Conservation (phyloP, 805 yeast genomes). For the Ogataea nakhonphanomensis region DNA sequence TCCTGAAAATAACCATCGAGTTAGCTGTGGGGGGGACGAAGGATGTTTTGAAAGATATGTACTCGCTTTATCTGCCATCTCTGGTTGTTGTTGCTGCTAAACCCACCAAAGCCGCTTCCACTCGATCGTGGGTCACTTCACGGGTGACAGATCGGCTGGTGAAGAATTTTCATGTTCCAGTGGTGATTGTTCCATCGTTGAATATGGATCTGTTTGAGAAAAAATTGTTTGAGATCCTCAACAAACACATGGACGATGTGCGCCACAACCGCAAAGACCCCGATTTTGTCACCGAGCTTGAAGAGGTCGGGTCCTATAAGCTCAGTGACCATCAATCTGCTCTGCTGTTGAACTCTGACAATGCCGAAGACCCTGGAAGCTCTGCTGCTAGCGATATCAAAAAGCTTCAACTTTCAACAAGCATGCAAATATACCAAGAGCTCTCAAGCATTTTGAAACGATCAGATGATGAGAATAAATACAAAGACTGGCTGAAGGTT, state of each 20-base stretch:
- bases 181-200: constrained; percentile 61
- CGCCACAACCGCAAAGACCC: constrained; percentile 16
- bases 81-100: constrained; percentile 55
- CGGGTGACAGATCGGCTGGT: constrained; percentile 64
- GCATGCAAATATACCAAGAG: constrained; percentile 26
- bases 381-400: constrained; percentile 26
- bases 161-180: constrained; percentile 61
- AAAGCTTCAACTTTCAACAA: constrained; percentile 24
- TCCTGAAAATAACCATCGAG: constrained; percentile 56
- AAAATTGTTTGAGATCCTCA: constrained; percentile 36
- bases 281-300: constrained; percentile 19
- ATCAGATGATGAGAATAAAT: constrained; percentile 27
- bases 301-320: constrained; percentile 26
- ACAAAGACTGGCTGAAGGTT: constrained; percentile 28
- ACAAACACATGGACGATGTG: constrained; percentile 20
- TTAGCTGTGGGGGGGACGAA: constrained; percentile 57
- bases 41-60: constrained; percentile 55
- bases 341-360: constrained; percentile 4
- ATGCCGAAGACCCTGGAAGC: constrained; percentile 3
- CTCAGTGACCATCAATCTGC: constrained; percentile 24
- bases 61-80: constrained; percentile 58
- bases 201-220: constrained; percentile 54
- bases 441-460: constrained; percentile 20
- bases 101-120: constrained; percentile 46
- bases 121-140: constrained; percentile 58